These are phyloP conservation scores for Leccinum pachyderme DNA, from an alignment of 1,284 basidiomycete species.

Conservation along the genomic window DNA sequence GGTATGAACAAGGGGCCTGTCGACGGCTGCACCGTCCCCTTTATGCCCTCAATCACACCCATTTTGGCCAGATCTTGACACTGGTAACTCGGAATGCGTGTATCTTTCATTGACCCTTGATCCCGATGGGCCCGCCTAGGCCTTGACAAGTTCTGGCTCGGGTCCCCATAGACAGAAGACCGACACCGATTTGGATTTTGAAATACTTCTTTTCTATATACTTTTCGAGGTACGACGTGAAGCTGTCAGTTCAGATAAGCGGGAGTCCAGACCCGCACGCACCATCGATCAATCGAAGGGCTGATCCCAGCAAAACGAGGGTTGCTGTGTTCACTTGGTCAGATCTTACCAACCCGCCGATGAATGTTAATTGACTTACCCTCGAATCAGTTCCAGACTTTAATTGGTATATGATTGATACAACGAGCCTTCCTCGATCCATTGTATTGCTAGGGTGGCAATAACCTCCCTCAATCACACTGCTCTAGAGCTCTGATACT, in stretches of 20 bases:
- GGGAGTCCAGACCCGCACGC: slow-evolving; percentile 5
- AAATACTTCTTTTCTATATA: slow-evolving; percentile 12
- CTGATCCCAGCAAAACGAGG: slow-evolving; percentile 8
- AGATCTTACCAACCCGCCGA: slow-evolving; percentile 1
- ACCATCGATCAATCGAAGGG: slow-evolving; percentile 14
- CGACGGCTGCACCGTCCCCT: not conserved
- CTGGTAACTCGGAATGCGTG: not conserved
- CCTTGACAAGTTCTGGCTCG: slow-evolving; percentile 6
- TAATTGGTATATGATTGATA: not conserved
- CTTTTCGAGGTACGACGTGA: not conserved
- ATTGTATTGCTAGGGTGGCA: not conserved
- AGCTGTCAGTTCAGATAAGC: not conserved
- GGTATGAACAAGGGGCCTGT: not conserved
- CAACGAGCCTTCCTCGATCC: slow-evolving; percentile 1
- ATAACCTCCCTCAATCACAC: not conserved
- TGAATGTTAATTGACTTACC: slow-evolving; percentile 1
- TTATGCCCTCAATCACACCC: not conserved
- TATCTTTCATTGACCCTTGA: not conserved
- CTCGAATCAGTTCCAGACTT: slow-evolving; percentile 11
- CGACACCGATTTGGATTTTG: slow-evolving; percentile 15
- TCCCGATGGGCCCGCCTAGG: slow-evolving; percentile 1
- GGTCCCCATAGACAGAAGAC: not conserved
- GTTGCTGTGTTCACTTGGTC: slow-evolving; percentile 5
- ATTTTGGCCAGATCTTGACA: slow-evolving; percentile 1
- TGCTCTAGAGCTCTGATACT: not conserved